Percentiles rank a stretch among this genome's conserved stretches.
phyloP scores from a whole-genome alignment of 2,329 filamentous ascomycete species.

The Didymella lethalis region DNA sequence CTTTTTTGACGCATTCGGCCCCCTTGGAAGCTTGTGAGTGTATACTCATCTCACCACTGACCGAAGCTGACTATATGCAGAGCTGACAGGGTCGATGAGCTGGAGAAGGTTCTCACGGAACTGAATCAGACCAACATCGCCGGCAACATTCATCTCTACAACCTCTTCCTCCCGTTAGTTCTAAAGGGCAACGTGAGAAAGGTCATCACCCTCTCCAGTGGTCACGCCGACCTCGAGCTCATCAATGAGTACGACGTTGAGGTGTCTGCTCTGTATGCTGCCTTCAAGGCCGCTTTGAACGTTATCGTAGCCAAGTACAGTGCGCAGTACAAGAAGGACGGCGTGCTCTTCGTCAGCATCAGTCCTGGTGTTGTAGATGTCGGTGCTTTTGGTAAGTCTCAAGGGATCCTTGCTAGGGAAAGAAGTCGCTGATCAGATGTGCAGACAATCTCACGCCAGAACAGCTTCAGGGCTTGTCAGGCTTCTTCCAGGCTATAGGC shows the following conservation, averaged over 20 bases:
- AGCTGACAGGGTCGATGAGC: slow-evolving; percentile 46
- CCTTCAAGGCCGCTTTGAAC: slow-evolving; percentile 63
- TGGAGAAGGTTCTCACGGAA: slow-evolving; percentile 39
- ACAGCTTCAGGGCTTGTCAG: slow-evolving; percentile 33
- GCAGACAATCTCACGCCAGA: slow-evolving; percentile 24
- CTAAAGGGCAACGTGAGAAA: slow-evolving; percentile 62
- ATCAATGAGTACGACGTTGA: slow-evolving; percentile 51
- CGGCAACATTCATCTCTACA: slow-evolving; percentile 62
- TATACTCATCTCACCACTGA: neutral
- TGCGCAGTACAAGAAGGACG: slow-evolving; percentile 57
- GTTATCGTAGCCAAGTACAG: slow-evolving; percentile 59
- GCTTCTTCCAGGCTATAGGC: slow-evolving; percentile 38
- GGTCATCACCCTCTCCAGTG: slow-evolving; percentile 60
- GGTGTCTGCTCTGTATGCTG: slow-evolving; percentile 53
- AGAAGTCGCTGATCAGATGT: neutral
- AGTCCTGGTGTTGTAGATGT: slow-evolving; percentile 62
- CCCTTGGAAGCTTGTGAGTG: slow-evolving; percentile 54
- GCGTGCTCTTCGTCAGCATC: slow-evolving; percentile 62
- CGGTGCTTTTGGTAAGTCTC: slow-evolving; percentile 32
- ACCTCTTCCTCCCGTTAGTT: slow-evolving; percentile 63
- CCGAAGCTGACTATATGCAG: slow-evolving; percentile 18
- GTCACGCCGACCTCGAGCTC: slow-evolving; percentile 57
- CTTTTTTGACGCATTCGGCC: slow-evolving; percentile 36
- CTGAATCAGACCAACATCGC: slow-evolving; percentile 60
- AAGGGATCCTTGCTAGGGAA: no score